Evolutionary conservation across 371 early-diverging fungal genomes (phyloP).

Genomic region (Mortierella sp.): DNA sequence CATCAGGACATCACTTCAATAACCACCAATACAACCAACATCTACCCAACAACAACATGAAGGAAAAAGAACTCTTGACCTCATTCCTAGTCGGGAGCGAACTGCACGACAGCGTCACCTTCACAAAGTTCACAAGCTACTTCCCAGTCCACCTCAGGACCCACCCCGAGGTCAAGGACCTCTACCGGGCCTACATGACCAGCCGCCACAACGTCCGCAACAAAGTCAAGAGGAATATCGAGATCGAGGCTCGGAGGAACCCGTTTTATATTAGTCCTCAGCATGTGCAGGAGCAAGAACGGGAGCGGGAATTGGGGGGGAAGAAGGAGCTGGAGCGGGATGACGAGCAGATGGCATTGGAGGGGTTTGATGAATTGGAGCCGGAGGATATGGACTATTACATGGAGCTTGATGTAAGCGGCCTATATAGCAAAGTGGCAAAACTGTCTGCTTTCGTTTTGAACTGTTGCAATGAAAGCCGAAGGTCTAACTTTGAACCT

Average conservation of each 20-base stretch:
- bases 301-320: background rate
- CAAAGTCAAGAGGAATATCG: conserved; percentile 44
- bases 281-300: background rate
- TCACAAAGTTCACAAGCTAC: conserved; percentile 35
- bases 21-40: background rate
- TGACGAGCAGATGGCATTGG: background rate
- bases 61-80: conserved; percentile 46
- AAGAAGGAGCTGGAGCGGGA: background rate
- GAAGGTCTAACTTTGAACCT: background rate
- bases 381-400: background rate
- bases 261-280: conserved; percentile 29
- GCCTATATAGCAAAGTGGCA: too few relatives aligned
- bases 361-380: conserved; percentile 11
- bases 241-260: conserved; percentile 46
- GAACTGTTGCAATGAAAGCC: too few relatives aligned
- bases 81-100: conserved; percentile 54
- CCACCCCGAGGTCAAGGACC: conserved; percentile 46
- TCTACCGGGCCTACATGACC: conserved; percentile 40
- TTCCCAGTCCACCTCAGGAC: conserved; percentile 34
- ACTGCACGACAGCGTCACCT: conserved; percentile 50
- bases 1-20: background rate
- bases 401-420: conserved; percentile 48
- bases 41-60: conserved; percentile 24
- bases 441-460: background rate
- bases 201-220: conserved; percentile 38